Base-by-base conservation (phyloP, 2,329 filamentous ascomycete species). In the Talaromyces sp. region DNA sequence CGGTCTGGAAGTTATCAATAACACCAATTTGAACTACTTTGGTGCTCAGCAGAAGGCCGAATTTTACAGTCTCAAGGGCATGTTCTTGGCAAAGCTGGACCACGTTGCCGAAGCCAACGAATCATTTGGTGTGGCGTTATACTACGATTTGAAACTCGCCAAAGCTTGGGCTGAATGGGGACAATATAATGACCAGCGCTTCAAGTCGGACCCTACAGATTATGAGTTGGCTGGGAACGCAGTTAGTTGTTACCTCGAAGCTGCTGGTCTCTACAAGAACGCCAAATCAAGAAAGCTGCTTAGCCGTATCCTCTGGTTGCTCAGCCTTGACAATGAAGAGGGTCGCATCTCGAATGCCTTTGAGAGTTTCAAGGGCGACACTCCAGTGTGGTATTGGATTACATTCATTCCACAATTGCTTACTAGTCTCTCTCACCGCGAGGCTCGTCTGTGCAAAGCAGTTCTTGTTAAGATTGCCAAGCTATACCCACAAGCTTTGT, bases 101-200 rank as follows among this genome's bases (percentile, higher is more conserved):
- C 90, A 97, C 68, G 92, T 92, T 72, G 89, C 90, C 3, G 95
- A 99, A 63, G 93, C 95, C 5, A 93, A 96, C 67, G 89, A 91
- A 62, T 93, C 96, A 0, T 99, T 96, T 72, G 95, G 95, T 55
- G 96, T 93, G 56, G 96, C 95, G 0, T 77, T 99, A 62, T 98
- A 93, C 78, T 98, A 96, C 68, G 96, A 99, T 69, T 91, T 99
- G 67, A 89, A 92, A 67, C 85, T 96, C 55, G 90, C 95, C 4
- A 99, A 99, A 77, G 95, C 95, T 3, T 99, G 95, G 95, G 93
- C 95, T 17, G 95, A 99, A 78, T 99, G 95, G 95, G 95, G 95
- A 56, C 92, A 96, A 70, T 99, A 96, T 81, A 98, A 96, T 70
- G 95, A 99, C 73, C 87, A 91, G 67, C 89, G 95, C 59, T 99